These are phyloP conservation scores for Xerocomus potaroensis DNA, from an alignment of 768 basidiomycete species.

Conservation along the genomic window DNA sequence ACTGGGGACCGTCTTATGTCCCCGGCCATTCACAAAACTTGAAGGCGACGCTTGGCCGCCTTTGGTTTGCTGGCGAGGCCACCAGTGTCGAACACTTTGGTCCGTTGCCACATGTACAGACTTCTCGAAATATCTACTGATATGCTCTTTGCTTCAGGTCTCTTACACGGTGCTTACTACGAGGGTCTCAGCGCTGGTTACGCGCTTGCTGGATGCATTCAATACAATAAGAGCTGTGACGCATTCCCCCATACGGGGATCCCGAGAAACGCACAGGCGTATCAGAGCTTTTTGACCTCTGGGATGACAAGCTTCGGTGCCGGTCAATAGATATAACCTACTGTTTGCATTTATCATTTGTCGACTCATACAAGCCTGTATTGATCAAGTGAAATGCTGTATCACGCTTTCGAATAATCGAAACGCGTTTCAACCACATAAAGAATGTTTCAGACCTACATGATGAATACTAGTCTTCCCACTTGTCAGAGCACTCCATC, in stretches of 20 bases:
- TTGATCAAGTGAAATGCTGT: too few relatives aligned
- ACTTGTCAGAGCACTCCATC: too few relatives aligned
- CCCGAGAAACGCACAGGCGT: slow-evolving; percentile 33
- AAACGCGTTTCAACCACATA: too few relatives aligned
- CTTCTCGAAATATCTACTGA: background rate
- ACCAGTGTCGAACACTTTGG: slow-evolving; percentile 57
- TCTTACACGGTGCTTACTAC: slow-evolving; percentile 55
- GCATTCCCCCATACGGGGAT: slow-evolving; percentile 22
- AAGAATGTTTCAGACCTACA: too few relatives aligned
- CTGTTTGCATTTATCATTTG: too few relatives aligned
- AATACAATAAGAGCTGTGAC: slow-evolving; percentile 18
- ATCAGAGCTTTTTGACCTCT: slow-evolving; percentile 20
- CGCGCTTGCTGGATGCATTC: slow-evolving; percentile 41
- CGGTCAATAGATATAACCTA: too few relatives aligned
- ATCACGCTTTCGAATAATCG: too few relatives aligned
- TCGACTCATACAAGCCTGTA: background rate
- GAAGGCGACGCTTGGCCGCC: slow-evolving; percentile 46
- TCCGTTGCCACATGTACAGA: slow-evolving; percentile 25
- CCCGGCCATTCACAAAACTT: slow-evolving; percentile 52
- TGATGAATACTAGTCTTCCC: too few relatives aligned
- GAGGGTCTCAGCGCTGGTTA: slow-evolving; percentile 44
- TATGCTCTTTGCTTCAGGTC: slow-evolving; percentile 34
- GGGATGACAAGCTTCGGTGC: too few relatives aligned
- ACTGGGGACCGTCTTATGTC: slow-evolving; percentile 63
- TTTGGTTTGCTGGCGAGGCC: slow-evolving; percentile 65